Base-by-base conservation (phyloP, 2,329 filamentous ascomycete genomes). In the Huntiella moniliformis region DNA sequence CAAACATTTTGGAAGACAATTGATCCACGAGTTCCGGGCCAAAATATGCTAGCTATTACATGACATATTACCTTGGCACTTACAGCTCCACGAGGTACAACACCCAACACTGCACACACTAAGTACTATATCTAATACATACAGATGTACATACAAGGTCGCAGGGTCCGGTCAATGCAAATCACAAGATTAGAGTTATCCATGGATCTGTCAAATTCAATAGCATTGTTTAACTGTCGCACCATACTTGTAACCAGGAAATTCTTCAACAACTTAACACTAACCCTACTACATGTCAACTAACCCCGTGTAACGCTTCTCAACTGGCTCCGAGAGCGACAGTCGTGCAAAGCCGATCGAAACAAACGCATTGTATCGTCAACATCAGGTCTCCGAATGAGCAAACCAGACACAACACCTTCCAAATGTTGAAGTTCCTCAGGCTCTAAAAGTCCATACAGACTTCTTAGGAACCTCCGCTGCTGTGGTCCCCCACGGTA, bases 371-470 rank as follows among this genome's bases (percentile, higher is more conserved):
- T 42, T 8, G 40, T 13, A 18, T 42, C 40, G 11, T 42, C 40
- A 33, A 6, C 1, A 12, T 34, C 12, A 6, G n/a, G 40, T 13
- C 28, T 31, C 12, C 31, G 33, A 33, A 17, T 34, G 34, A 17
- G 12, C 2, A 34, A 34, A 16, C 13, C 16, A 12, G 10, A 12
- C 33, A 46, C 39, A 28, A 39, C 48, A 8, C 50, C 50, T 47
- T 53, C 51, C 15, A 53, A 44, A 28, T 50, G 51, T 3, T 33
- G 38, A 34, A 38, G 28, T 34, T 45, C 33, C 22, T 31, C 31
- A 33, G 16, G 32, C 31, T 54, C 54, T 17, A 57, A 51, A 37
- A 50, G 42, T 6, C 50, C 49, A 55, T 56, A 58, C 11, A 55
- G 46, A 11, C 47, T 45, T 13, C 43, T 44, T 40, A 58, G 41